Evolutionary conservation across 768 basidiomycete species (phyloP), one percentile per base, ranked within the genome.

Genomic region (Amanita pallidorosea): DNA sequence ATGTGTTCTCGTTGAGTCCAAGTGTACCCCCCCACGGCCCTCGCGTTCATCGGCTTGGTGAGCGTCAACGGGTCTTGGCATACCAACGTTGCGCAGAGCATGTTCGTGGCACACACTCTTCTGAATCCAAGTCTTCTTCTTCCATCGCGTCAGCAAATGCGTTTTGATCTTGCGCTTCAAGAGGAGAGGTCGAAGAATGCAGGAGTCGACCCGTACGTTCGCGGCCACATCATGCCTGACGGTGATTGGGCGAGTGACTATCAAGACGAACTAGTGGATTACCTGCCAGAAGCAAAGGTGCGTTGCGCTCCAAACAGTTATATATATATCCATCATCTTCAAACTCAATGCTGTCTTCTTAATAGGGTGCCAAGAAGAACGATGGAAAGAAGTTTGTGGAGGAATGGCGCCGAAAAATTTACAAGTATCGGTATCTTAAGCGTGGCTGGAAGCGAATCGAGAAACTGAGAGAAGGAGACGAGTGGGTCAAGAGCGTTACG

Each of bases 31-130:
- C 60, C 69, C 2, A 76, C 70, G 34, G 75, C 78, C 11, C 70
- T 81, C 20, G 68, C 75, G 4, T 79, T 82, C 60, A 65, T 80
- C 52, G 77, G 79, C 2, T 65, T 80, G 2, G 76, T 76, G 2
- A 66, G 70, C 3, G 58, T 67, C 45, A 71, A 75, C 34, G 63
- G 69, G 6, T 76, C 75, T 59, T 74, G 71, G 45, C 72, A 74
- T 2, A 71, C 70, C 12, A 73, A 76, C 56, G 56, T 44, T 22
- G 22, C 22, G 12, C 43, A 44, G 15, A 44, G 23, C 41, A 60
- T 76, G 2, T 73, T 76, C 52, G 62, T 65, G 8, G 66, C 72
- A 0, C 71, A 75, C 54, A 65, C 66, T 2, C 71, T 81, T 50
- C 64, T 67, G 2, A 65, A 75, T 46, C 63, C 67, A 3, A 59